Base-by-base conservation (phyloP, 2,329 filamentous ascomycete genomes). In the Teratosphaeriaceae sp. region DNA sequence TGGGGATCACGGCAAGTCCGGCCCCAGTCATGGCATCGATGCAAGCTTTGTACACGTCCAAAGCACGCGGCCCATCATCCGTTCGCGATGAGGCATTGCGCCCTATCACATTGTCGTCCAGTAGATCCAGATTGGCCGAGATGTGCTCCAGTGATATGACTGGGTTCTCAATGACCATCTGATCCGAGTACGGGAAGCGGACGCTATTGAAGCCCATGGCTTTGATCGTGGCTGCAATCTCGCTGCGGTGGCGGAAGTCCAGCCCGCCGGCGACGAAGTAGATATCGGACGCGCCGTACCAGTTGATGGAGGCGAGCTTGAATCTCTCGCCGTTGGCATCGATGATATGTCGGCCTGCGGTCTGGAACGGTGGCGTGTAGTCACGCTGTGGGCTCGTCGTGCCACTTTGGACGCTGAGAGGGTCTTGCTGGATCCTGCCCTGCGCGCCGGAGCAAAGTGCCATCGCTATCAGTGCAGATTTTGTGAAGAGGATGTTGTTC, bases 261-360 rank as follows among this genome's bases (percentile, higher is more conserved):
- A 85, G 68, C 0, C 80, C 81, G 26, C 79, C 77, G 0, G 78
- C 72, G 9, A 84, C 72, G 53, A 80, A 83, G 42, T 78, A 68
- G 64, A 82, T 74, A 55, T 85, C 81, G 56, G 78, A 82, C 2
- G 75, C 80, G 24, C 82, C 81, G 58, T 85, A 85, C 81, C 81
- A 85, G 64, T 85, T 85, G 56, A 84, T 69, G 16, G 76, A 80
- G 15, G 76, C 65, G 6, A 85, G 68, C 65, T 80, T 81, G 62
- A 80, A 78, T 22, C 78, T 72, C 22, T 71, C 68, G 29, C 73
- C 76, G 1, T 65, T 56, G 7, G 69, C 63, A 62, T 84, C 80
- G 41, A 84, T 70, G 21, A 85, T 71, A 49, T 82, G 58, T 33
- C 80, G 73, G 5, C 81, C 80, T 21, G 64, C 61, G 1, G 81